Conservation (phyloP, 75 land plant species). For the Cryptomeria japonica region DNA sequence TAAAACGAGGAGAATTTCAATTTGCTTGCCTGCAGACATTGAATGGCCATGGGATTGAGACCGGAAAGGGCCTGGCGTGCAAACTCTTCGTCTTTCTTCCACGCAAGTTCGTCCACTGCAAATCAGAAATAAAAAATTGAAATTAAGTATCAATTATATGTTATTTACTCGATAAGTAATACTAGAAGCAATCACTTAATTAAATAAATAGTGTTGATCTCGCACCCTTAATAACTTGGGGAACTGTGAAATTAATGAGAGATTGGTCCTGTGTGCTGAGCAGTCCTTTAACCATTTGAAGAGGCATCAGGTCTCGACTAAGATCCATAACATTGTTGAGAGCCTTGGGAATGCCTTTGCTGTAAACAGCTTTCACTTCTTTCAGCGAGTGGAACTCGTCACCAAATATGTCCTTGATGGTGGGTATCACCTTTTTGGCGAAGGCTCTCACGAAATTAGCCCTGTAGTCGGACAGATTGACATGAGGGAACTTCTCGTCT, state of each 20-base stretch:
- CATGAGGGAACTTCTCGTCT: conserved; percentile 46
- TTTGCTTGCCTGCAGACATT: conserved; percentile 37
- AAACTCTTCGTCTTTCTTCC: conserved; percentile 81
- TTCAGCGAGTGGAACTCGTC: conserved; percentile 26
- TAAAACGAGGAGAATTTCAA: no score
- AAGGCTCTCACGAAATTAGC: conserved; percentile 18
- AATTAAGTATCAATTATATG: neutral
- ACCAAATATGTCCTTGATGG: conserved; percentile 12
- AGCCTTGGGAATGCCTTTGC: conserved; percentile 2
- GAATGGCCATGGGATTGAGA: conserved; percentile 65
- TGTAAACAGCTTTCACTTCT: conserved; percentile 20
- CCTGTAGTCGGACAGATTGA: conserved; percentile 35
- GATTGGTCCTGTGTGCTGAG: neutral
- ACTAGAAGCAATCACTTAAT: neutral
- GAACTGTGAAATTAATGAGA: neutral
- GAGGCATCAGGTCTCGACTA: neutral
- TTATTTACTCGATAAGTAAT: neutral
- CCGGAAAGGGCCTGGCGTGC: conserved; percentile 75
- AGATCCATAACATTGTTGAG: neutral
- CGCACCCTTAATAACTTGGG: conserved; percentile 2
- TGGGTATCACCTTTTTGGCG: conserved; percentile 27
- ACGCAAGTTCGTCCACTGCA: conserved; percentile 71
- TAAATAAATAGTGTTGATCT: neutral
- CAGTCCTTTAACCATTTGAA: conserved; percentile 1
- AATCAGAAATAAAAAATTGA: neutral